These are phyloP conservation scores for Gypsophila paniculata DNA, from an alignment of 179 eudicot genomes.

Conservation along the genomic window DNA sequence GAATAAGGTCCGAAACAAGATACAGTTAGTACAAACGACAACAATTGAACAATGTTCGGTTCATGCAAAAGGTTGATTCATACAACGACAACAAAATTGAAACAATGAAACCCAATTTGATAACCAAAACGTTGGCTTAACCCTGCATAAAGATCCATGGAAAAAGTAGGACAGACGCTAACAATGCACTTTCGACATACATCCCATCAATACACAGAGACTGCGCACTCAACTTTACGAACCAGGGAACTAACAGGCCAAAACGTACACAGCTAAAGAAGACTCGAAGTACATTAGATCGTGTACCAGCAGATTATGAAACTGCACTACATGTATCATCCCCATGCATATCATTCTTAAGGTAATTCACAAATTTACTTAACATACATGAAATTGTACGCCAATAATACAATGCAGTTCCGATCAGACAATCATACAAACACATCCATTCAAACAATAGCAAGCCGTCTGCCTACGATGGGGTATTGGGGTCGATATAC, in stretches of 20 bases:
- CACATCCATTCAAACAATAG: neutral
- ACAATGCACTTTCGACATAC: neutral
- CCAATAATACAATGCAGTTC: neutral
- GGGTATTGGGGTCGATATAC: neutral
- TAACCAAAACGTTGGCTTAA: neutral
- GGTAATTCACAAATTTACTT: too few relatives aligned
- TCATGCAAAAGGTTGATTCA: too few relatives aligned
- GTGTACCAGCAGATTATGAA: neutral
- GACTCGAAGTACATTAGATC: neutral
- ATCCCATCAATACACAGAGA: neutral
- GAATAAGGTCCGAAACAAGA: neutral
- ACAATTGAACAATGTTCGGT: neutral
- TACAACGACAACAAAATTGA: too few relatives aligned
- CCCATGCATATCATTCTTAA: neutral
- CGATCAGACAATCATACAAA: neutral
- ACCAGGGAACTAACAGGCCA: neutral
- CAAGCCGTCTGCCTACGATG: neutral
- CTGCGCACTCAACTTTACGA: neutral
- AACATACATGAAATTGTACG: neutral
- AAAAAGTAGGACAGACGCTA: neutral
- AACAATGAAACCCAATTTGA: neutral
- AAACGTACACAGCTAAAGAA: neutral
- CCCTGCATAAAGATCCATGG: neutral
- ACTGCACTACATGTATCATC: neutral
- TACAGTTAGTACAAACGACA: constrained; percentile 1